Evolutionary conservation across 2,329 filamentous ascomycete genomes (phyloP), one percentile per base, ranked within the genome.

Genomic region (Exophiala lecanii-corni): DNA sequence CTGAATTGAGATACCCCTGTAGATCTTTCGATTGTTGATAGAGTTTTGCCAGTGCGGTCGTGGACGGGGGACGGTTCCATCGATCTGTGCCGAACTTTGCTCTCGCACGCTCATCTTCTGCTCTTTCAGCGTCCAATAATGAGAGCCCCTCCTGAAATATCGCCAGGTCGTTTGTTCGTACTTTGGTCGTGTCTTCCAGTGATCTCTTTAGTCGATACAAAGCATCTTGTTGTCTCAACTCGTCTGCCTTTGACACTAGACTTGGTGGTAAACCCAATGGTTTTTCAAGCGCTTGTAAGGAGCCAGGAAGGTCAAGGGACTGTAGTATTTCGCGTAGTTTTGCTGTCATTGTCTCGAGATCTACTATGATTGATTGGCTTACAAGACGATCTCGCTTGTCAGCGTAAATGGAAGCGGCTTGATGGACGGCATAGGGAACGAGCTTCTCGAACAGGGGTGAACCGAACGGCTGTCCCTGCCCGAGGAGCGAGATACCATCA

Each of bases 401-500:
- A 42, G 89, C 89, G 59, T 98, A 98, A 23, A 97, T 95, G 36
- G 88, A 95, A 1, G 89, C 87, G 5, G 92, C 92, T 36, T 97
- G 78, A 59, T 98, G 92, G 0, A 97, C 92, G 0, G 89, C 89
- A 61, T 96, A 97, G 0, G 92, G 92, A 0, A 98, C 92, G 2
- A 98, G 75, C 56, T 91, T 92, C 2, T 86, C 80, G 61, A 98
- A 97, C 0, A 98, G 68, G 0, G 89, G 86, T 16, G 81, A 81
- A 0, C 92, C 91, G 56, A 96, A 84, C 45, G 89, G 83, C 10
- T 80, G 80, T 33, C 82, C 77, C 9, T 92, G 84, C 2, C 89
- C 88, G 3, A 98, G 74, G 61, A 86, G 81, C 1, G 86, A 81
- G 41, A 86, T 80, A 0, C 89, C 88, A 44, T 88, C 82, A 1